Base-by-base conservation (phyloP, 495 filamentous ascomycete genomes). In the Podospora pseudocomata region DNA sequence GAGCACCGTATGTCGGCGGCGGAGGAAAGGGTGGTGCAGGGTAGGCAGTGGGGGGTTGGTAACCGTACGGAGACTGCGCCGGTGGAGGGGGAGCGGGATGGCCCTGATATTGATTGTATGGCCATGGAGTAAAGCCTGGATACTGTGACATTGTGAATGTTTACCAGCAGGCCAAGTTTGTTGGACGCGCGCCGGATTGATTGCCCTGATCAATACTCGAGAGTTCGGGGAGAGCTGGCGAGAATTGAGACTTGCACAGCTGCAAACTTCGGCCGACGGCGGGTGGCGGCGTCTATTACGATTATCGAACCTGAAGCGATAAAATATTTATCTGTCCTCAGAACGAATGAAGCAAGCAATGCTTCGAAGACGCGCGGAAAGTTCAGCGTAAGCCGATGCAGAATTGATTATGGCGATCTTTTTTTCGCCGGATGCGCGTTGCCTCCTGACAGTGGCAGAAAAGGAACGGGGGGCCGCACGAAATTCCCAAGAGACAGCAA, bases 131-230 rank as follows among this genome's bases (percentile, higher is more conserved):
- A 23, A 11, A 49, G 65, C 66, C 53, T 9, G 68, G 70, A 67
- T 76, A 77, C 62, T 80, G 75, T 18, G 80, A 75, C 81, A 83
- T 83, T 61, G 30, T 69, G 60, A 65, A 11, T 3, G 13, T 53
- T 65, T 5, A 44, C 28, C 56, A 57, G 3, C 20, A 27, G 53
- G 53, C 26, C 39, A 49, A 49, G 39, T 13, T 49, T 49, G 39
- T 49, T 49, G 39, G 39, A 49, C 39, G 9, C 39, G 39, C 39
- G 39, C 39, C 39, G 39, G 39, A 49, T 49, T 11, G 39, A 49
- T 49, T 49, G 39, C 39, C 39, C 2, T 49, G 9, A 49, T 49
- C 39, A 16, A 49, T 49, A 49, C 39, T 49, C 39, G 15, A 49
- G 39, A 49, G 39, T 49, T 49, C 39, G 39, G 39, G 39, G 39